phyloP scores from a whole-genome alignment of 176 grass and related monocot species.

The Cenchrus fungigraminus region DNA sequence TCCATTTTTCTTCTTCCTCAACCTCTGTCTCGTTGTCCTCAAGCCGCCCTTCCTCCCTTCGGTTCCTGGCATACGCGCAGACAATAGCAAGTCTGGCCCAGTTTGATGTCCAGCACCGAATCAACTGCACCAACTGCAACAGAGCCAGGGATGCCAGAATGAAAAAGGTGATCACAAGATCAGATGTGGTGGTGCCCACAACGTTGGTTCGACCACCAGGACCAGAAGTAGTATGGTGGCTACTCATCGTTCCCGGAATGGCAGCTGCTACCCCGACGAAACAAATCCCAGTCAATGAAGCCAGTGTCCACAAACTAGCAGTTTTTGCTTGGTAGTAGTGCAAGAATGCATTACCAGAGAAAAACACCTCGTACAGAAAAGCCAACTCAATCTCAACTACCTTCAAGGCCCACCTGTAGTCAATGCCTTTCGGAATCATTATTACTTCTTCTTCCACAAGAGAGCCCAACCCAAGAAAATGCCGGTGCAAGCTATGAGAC shows the following conservation, averaged over 20 bases:
- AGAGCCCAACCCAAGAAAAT: neutral
- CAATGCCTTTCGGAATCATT: neutral
- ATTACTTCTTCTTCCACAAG: neutral
- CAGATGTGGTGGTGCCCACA: neutral
- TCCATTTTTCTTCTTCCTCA: no score
- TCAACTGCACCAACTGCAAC: constrained; percentile 7
- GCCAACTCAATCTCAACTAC: neutral
- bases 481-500: neutral
- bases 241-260: constrained; percentile 1
- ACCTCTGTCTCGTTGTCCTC: no score
- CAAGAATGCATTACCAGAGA: neutral
- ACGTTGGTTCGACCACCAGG: neutral
- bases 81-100: constrained; percentile 3
- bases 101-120: constrained; percentile 31
- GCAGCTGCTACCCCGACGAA: constrained; percentile 7
- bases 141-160: constrained; percentile 28
- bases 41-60: no score
- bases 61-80: neutral
- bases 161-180: neutral
- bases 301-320: neutral
- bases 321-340: neutral
- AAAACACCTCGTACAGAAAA: neutral
- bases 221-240: neutral
- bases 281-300: constrained; percentile 20
- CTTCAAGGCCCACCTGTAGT: neutral